These are phyloP conservation scores for Trifolium pratense DNA, from an alignment of 306 rosid species.

Conservation along the genomic window DNA sequence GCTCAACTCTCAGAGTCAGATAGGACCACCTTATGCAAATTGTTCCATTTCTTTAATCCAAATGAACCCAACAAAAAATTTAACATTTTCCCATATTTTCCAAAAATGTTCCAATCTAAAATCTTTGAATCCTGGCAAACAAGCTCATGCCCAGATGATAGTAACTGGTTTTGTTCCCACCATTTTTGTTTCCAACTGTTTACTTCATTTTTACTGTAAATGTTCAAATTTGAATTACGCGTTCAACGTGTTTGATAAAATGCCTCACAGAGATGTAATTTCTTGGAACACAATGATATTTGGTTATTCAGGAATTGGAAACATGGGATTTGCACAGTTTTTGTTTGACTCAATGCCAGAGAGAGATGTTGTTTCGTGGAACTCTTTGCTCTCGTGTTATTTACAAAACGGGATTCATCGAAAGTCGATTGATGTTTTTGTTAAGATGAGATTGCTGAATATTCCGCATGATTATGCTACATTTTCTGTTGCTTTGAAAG, in stretches of 20 bases:
- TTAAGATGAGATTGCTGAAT: conserved; percentile 54
- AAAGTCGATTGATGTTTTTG: conserved; percentile 51
- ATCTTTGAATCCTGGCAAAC: conserved; percentile 64
- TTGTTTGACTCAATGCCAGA: conserved; percentile 68
- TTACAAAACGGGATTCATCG: conserved; percentile 48
- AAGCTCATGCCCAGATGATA: conserved; percentile 77
- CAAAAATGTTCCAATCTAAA: conserved; percentile 68
- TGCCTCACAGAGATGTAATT: conserved; percentile 58
- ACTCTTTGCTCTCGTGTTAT: conserved; percentile 76
- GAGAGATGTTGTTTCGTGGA: conserved; percentile 85
- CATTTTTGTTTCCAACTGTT: conserved; percentile 70
- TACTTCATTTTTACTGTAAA: conserved; percentile 66
- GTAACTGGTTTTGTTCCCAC: conserved; percentile 73
- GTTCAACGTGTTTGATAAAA: conserved; percentile 63
- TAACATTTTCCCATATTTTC: conserved; percentile 73
- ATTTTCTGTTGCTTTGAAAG: conserved; percentile 65
- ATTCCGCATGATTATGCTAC: conserved; percentile 63
- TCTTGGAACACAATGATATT: conserved; percentile 89
- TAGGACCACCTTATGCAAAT: conserved; percentile 29
- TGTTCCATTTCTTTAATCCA: conserved; percentile 41
- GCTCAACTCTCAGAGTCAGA: conserved; percentile 19
- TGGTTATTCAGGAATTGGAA: conserved; percentile 62
- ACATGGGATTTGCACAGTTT: conserved; percentile 53
- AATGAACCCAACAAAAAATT: conserved; percentile 49
- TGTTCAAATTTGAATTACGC: conserved; percentile 57